These are phyloP conservation scores for Anthoceros angustus DNA, from an alignment of 225 moss, liverwort and hornwort genomes.

Conservation along the genomic window DNA sequence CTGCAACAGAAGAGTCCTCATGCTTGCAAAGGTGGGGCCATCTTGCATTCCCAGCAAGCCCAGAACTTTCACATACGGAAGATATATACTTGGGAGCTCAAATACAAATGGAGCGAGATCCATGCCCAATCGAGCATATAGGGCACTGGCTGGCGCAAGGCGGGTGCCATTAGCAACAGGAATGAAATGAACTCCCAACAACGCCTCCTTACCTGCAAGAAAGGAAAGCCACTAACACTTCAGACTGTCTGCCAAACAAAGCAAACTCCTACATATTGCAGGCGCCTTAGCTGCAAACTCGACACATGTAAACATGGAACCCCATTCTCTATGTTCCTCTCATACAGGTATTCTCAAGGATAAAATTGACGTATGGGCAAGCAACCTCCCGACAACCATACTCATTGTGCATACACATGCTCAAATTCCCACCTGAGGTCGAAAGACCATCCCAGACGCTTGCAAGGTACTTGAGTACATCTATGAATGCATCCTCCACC, in stretches of 20 bases:
- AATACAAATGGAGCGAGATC: slow-evolving; percentile 77
- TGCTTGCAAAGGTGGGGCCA: slow-evolving; percentile 50
- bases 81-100: slow-evolving; percentile 58
- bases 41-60: slow-evolving; percentile 67
- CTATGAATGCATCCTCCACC: slow-evolving; percentile 61
- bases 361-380: no score
- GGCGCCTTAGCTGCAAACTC: background rate
- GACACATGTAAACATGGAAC: no score
- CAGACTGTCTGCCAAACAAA: background rate
- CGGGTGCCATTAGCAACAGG: slow-evolving; percentile 87
- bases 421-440: slow-evolving; percentile 28
- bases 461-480: slow-evolving; percentile 60
- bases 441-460: slow-evolving; percentile 61
- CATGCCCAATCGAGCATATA: slow-evolving; percentile 65
- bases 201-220: slow-evolving; percentile 46
- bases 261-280: background rate
- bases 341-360: no score
- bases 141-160: slow-evolving; percentile 45
- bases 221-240: background rate
- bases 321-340: no score
- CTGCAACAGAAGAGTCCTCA: slow-evolving; percentile 45
- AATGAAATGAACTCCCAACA: slow-evolving; percentile 48
- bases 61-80: slow-evolving; percentile 55
- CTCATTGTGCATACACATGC: background rate
- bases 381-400: background rate